Conservation (phyloP, 306 rosid genomes). For the Rosa persica region DNA sequence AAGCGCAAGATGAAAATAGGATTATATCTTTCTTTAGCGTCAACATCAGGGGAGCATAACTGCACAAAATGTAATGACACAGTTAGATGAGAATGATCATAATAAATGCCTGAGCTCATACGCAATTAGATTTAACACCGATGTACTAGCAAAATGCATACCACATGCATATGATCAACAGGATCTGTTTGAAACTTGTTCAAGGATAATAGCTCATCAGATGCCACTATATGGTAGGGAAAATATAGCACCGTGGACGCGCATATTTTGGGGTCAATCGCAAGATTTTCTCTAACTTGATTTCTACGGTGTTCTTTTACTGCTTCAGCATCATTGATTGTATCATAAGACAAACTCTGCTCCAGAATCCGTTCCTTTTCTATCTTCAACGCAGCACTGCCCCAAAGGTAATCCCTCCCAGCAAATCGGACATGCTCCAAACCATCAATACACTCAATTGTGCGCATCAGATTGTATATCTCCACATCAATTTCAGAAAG, state of each 20-base stretch:
- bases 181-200: constrained; percentile 30
- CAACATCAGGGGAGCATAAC: constrained; percentile 37
- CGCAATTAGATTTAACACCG: not conserved
- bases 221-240: constrained; percentile 58
- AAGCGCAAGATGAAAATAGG: constrained; percentile 82
- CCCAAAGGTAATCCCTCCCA: constrained; percentile 54
- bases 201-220: constrained; percentile 39
- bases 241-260: constrained; percentile 71
- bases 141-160: constrained; percentile 13
- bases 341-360: constrained; percentile 27
- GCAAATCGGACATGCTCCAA: constrained; percentile 30
- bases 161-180: constrained; percentile 41
- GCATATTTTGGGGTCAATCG: constrained; percentile 70
- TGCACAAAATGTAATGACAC: constrained; percentile 30
- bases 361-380: constrained; percentile 41
- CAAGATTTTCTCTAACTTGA: constrained; percentile 64
- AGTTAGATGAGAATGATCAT: constrained; percentile 30
- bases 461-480: constrained; percentile 58
- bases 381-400: constrained; percentile 44
- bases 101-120: constrained; percentile 7
- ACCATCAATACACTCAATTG: constrained; percentile 59
- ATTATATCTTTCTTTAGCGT: constrained; percentile 56
- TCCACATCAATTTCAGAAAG: constrained; percentile 53
- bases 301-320: constrained; percentile 54
- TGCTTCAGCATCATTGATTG: constrained; percentile 51